phyloP scores from a whole-genome alignment of 2,329 filamentous ascomycete species.

The Colletotrichum coccodes region DNA sequence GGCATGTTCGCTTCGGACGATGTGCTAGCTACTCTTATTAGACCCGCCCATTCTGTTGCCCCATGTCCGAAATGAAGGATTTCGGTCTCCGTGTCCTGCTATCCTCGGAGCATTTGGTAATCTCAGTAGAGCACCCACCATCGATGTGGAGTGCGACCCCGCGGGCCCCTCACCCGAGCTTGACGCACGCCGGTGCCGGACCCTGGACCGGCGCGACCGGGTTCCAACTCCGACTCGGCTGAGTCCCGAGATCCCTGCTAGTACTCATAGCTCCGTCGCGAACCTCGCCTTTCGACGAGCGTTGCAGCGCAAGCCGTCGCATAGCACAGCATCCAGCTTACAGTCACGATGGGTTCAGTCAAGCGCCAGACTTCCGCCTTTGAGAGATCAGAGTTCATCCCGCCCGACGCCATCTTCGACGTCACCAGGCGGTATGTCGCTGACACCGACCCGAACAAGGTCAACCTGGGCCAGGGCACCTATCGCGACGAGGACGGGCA shows the following conservation, averaged over 20 bases:
- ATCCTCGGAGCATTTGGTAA: constrained; percentile 23
- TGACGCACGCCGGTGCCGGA: constrained; percentile 24
- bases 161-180: constrained; percentile 19
- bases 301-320: background rate
- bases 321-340: background rate
- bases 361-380: constrained; percentile 34
- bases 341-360: constrained; percentile 13
- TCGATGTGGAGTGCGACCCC: constrained; percentile 15
- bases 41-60: background rate
- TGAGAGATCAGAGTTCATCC: constrained; percentile 37
- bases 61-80: background rate
- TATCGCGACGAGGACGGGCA: constrained; percentile 50
- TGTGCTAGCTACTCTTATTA: constrained; percentile 14
- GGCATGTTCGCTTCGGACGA: too few relatives aligned
- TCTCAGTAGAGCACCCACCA: background rate
- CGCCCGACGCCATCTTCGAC: constrained; percentile 46
- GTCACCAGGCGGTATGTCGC: constrained; percentile 44
- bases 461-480: constrained; percentile 50
- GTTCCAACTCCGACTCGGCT: constrained; percentile 23
- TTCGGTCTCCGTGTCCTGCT: background rate
- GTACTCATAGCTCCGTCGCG: background rate
- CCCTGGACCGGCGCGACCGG: constrained; percentile 7
- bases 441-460: constrained; percentile 44
- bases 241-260: constrained; percentile 6
- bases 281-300: background rate